Evolutionary conservation across 768 basidiomycete genomes (phyloP).

Genomic region (Udeniomyces megalosporus): DNA sequence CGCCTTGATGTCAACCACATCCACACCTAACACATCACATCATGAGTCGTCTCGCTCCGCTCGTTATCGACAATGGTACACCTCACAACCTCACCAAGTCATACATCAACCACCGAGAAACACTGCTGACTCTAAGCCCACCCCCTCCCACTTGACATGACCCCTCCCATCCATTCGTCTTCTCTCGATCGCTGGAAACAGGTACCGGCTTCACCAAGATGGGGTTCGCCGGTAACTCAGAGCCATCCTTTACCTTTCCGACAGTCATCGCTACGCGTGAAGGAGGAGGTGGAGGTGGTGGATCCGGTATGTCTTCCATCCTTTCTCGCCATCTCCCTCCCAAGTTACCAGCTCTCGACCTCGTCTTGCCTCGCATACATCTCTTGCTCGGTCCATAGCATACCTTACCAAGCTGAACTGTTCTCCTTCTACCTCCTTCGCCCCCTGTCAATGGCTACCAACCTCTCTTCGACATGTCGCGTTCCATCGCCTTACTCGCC

Average conservation of each 20-base stretch:
- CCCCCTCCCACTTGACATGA: not conserved
- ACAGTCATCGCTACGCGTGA: constrained; percentile 89
- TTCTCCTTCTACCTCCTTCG: not conserved
- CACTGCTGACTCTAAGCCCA: not conserved
- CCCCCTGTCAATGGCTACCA: constrained; percentile 13
- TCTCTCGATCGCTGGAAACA: not conserved
- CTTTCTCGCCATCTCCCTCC: constrained; percentile 28
- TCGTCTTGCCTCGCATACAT: not conserved
- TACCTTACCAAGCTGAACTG: not conserved
- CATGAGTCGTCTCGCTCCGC: constrained; percentile 79
- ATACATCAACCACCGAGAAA: not conserved
- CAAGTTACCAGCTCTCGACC: not conserved
- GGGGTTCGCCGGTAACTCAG: constrained; percentile 96
- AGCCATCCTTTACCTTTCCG: constrained; percentile 98
- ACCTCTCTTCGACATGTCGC: constrained; percentile 17
- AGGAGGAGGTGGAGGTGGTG: constrained; percentile 5
- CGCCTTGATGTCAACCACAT: not conserved
- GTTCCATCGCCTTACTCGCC: constrained; percentile 29
- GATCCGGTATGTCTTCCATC: constrained; percentile 28
- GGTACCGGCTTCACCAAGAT: constrained; percentile 86
- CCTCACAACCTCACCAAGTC: not conserved
- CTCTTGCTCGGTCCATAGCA: not conserved
- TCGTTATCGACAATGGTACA: constrained; percentile 96
- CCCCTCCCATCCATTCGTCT: not conserved
- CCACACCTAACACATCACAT: not conserved